phyloP scores from a whole-genome alignment of 2,329 filamentous ascomycete species.

The Ophiostoma pallidulum region DNA sequence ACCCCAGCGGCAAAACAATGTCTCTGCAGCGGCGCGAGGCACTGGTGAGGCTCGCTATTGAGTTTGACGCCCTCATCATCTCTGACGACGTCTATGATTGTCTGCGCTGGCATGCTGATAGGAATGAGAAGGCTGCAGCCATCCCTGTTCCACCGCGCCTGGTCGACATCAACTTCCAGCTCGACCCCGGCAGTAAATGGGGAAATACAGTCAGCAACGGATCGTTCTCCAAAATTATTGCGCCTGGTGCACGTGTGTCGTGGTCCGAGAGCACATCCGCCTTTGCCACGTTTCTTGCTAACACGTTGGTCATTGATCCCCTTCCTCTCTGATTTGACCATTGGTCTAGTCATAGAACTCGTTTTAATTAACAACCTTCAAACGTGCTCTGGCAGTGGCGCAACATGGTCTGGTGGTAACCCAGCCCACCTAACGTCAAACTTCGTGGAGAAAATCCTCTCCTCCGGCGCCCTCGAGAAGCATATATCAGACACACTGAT shows the following conservation, averaged over 20 bases:
- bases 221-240: constrained; percentile 58
- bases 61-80: constrained; percentile 55
- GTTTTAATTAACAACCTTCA: too few species aligned
- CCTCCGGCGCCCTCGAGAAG: constrained; percentile 39
- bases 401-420: constrained; percentile 23
- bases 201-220: constrained; percentile 58
- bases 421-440: constrained; percentile 22
- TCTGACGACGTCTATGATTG: constrained; percentile 67
- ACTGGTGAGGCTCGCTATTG: constrained; percentile 50
- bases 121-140: not conserved
- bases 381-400: constrained; percentile 19
- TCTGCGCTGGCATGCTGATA: constrained; percentile 42
- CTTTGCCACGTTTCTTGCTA: constrained; percentile 43
- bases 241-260: constrained; percentile 51
- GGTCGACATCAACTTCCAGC: constrained; percentile 50
- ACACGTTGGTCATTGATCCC: constrained; percentile 24
- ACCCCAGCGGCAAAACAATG: constrained; percentile 59
- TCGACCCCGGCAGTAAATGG: constrained; percentile 48
- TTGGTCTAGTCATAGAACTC: not conserved
- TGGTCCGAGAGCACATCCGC: constrained; percentile 53
- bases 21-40: constrained; percentile 43
- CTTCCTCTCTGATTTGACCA: not conserved
- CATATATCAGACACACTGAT: constrained; percentile 41
- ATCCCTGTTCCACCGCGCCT: constrained; percentile 39
- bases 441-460: constrained; percentile 39